phyloP scores from a whole-genome alignment of 495 filamentous ascomycete species.

The Penicillium salamii region DNA sequence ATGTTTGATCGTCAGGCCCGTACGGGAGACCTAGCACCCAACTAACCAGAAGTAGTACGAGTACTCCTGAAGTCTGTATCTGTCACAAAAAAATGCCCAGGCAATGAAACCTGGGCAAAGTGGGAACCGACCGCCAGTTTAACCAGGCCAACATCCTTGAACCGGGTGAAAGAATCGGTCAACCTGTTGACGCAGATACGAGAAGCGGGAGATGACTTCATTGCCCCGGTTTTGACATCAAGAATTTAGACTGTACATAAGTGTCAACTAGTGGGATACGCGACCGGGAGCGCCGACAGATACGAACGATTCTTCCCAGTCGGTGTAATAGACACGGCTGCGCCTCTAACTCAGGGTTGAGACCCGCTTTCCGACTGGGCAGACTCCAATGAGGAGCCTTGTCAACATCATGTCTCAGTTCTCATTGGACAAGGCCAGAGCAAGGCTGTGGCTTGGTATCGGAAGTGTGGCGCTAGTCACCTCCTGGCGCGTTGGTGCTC shows the following conservation, averaged over 20 bases:
- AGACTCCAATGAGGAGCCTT: background rate
- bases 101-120: background rate
- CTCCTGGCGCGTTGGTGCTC: conserved; percentile 8
- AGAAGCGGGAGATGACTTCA: conserved; percentile 1
- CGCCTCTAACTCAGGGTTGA: conserved; percentile 13
- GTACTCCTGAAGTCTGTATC: no score
- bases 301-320: conserved; percentile 6
- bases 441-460: conserved; percentile 17
- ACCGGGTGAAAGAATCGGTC: conserved; percentile 3
- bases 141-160: background rate
- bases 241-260: conserved; percentile 1
- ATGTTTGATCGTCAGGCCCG: background rate
- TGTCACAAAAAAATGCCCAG: background rate
- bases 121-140: background rate
- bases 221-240: conserved; percentile 2
- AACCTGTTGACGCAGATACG: conserved; percentile 2
- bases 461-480: conserved; percentile 16
- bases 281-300: conserved; percentile 24
- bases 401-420: background rate
- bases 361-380: background rate
- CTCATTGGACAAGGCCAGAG: background rate
- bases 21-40: no score
- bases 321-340: conserved; percentile 20
- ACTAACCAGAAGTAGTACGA: no score
- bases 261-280: background rate